Percentiles rank a stretch among this genome's conserved stretches.
Evolutionary conservation across 306 rosid genomes (phyloP).

Genomic region (Ceratonia siliqua): DNA sequence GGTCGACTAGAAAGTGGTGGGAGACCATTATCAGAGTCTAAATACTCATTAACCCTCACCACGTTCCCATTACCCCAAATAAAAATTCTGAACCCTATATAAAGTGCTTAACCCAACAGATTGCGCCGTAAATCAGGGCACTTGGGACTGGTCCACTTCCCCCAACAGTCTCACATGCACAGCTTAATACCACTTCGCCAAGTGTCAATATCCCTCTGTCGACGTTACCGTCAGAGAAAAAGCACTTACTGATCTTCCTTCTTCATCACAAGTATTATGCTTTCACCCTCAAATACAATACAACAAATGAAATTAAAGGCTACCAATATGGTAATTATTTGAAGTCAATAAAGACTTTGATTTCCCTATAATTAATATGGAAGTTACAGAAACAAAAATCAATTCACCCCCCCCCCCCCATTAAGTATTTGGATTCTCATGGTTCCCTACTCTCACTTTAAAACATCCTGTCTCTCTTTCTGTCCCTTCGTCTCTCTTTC

Average conservation of each 20-base stretch:
- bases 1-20: too few species aligned
- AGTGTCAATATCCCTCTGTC: conserved; percentile 28
- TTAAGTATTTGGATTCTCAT: conserved; percentile 8
- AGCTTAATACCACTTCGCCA: not conserved
- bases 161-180: conserved; percentile 36
- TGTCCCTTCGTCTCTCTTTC: not conserved
- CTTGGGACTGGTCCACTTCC: not conserved
- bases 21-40: too few species aligned
- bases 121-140: conserved; percentile 56
- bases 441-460: conserved; percentile 7
- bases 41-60: too few species aligned
- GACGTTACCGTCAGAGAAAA: not conserved
- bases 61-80: too few species aligned
- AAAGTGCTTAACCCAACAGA: not conserved
- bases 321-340: not conserved
- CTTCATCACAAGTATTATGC: not conserved
- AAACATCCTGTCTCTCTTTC: not conserved
- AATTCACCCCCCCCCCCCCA: not conserved
- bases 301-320: not conserved
- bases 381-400: not conserved
- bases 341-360: not conserved
- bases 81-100: not conserved
- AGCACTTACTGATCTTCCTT: not conserved
- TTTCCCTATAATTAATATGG: not conserved
- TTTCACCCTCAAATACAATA: not conserved